Evolutionary conservation across 495 filamentous ascomycete genomes (phyloP).

Genomic region (Peziza echinospora): DNA sequence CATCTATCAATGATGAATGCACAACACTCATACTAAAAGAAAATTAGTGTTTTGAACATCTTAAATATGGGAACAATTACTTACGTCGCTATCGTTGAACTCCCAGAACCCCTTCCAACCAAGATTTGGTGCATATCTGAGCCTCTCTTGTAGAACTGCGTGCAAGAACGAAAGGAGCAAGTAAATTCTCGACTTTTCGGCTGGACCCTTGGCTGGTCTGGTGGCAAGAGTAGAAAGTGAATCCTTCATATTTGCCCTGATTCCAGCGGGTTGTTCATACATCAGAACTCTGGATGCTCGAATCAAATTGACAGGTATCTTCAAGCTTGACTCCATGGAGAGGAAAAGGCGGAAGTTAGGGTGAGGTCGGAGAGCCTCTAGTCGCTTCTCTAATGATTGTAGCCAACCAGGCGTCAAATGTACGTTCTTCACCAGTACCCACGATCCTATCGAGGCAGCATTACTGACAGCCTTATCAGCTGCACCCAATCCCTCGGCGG

Average conservation of each 20-base stretch:
- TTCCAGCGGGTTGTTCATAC: slow-evolving; percentile 94
- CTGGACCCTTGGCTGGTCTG: slow-evolving; percentile 55
- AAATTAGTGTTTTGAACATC: slow-evolving; percentile 18
- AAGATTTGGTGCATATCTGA: slow-evolving; percentile 83
- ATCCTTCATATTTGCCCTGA: slow-evolving; percentile 97
- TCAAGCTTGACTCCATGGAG: slow-evolving; percentile 91
- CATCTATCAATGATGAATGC: slow-evolving; percentile 91
- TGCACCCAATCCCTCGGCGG: slow-evolving; percentile 72
- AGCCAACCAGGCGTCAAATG: slow-evolving; percentile 91
- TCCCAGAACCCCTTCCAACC: slow-evolving; percentile 99
- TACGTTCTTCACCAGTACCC: slow-evolving; percentile 98
- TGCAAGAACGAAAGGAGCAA: slow-evolving; percentile 85
- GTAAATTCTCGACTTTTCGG: slow-evolving; percentile 80
- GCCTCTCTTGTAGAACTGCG: slow-evolving; percentile 83
- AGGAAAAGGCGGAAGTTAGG: slow-evolving; percentile 87
- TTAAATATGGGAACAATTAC: slow-evolving; percentile 20
- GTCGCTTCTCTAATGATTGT: slow-evolving; percentile 86
- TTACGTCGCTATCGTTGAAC: slow-evolving; percentile 98
- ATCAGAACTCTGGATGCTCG: slow-evolving; percentile 85
- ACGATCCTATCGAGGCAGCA: slow-evolving; percentile 76
- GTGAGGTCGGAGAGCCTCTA: slow-evolving; percentile 87
- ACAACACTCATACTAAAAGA: slow-evolving; percentile 74
- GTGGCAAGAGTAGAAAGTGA: slow-evolving; percentile 63
- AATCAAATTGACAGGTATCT: slow-evolving; percentile 90
- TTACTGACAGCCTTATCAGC: slow-evolving; percentile 91